Base-by-base conservation (phyloP, 352 stramenopile species). In the Phytophthora ramorum region DNA sequence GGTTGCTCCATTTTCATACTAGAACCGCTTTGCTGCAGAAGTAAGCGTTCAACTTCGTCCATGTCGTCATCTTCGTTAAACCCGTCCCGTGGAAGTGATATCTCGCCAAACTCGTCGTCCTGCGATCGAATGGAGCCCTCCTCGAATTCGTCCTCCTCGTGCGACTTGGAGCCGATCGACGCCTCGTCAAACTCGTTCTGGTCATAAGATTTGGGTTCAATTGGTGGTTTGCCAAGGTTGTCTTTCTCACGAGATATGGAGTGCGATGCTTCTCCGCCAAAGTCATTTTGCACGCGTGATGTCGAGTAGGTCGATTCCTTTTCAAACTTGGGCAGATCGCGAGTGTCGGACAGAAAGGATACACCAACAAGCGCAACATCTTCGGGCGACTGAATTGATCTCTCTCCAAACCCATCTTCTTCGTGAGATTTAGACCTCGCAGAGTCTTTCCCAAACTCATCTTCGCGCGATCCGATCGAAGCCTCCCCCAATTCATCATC, bases 1-100 rank as follows among this genome's bases (percentile, higher is more conserved):
- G 50, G 37, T 24, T 40, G 54, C 2, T 47, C n/a, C n/a, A n/a
- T 56, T 24, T 48, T 32, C 40, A 48, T 38, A 12, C 26, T 65
- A 5, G 53, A 49, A 40, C 41, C 24, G 17, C 54, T 72, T 75
- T 72, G 47, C 3, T 75, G 49, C 16, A 68, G 28, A 24, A 74
- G 41, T 14, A 71, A 46, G 2, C 48, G 52, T 41, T 75, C 70
- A 16, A 75, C 63, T 19, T 69, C 70, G 51, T 75, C 66, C 50
- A 64, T 17, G 24, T 6, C 24, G 2, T 28, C 12, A 20, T 63
- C 44, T 41, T 69, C 45, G 0, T 69, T 35, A 0, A 28, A 5
- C 24, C 24, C 24, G 24, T 58, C 38, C 24, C 59, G 34, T 4
- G 55, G 62, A 20, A 65, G 58, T 24, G 62, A 65, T 20, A 70